Conservation (phyloP, 2,329 filamentous ascomycete species). For the Paecilomyces formosus region DNA sequence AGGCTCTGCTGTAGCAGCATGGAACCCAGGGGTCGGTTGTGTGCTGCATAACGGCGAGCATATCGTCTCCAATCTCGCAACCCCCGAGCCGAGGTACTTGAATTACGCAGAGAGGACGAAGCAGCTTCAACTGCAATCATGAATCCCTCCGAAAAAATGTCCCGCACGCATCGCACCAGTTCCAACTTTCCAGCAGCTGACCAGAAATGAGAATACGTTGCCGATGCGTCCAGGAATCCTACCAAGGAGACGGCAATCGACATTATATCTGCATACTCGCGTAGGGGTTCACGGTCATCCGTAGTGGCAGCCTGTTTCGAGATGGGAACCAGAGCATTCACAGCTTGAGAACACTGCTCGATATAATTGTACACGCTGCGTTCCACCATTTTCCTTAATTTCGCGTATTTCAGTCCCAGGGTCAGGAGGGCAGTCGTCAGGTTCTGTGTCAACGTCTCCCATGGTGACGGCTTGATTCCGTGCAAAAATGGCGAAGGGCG, state of each 20-base stretch:
- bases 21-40: constrained; percentile 75
- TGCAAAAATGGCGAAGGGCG: constrained; percentile 74
- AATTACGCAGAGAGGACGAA: constrained; percentile 82
- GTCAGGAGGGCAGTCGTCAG: constrained; percentile 75
- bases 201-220: constrained; percentile 76
- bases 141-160: constrained; percentile 74
- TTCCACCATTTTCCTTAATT: constrained; percentile 59
- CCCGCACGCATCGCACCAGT: constrained; percentile 63
- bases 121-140: constrained; percentile 81
- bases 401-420: constrained; percentile 64
- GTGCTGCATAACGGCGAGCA: constrained; percentile 70
- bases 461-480: constrained; percentile 77
- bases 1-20: constrained; percentile 88
- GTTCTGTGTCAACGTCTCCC: constrained; percentile 72
- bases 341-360: constrained; percentile 58
- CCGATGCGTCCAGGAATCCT: constrained; percentile 79
- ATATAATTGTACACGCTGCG: constrained; percentile 66
- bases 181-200: constrained; percentile 62
- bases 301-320: constrained; percentile 50
- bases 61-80: constrained; percentile 84
- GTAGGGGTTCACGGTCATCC: constrained; percentile 24
- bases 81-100: constrained; percentile 55
- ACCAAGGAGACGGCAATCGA: constrained; percentile 78
- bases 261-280: constrained; percentile 61
- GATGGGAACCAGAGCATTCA: constrained; percentile 49